Conservation (phyloP, 1,284 basidiomycete genomes). For the Cryptococcus jaspeensis region DNA sequence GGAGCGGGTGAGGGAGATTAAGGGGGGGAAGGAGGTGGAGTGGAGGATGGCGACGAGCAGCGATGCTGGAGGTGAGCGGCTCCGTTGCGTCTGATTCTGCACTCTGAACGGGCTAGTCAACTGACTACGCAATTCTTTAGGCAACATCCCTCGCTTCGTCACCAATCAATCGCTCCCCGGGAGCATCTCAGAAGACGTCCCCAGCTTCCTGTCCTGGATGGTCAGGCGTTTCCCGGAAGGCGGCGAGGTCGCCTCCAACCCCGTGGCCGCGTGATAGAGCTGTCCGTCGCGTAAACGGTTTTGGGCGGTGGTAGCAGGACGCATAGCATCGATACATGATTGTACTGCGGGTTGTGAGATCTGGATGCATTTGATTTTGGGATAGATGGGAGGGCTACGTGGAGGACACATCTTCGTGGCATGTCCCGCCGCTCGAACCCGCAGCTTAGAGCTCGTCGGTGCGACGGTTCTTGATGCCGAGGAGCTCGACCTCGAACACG, state of each 20-base stretch:
- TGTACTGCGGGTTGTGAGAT: neutral
- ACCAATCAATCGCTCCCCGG: conserved; percentile 44
- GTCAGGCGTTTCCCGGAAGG: conserved; percentile 29
- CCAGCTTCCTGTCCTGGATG: conserved; percentile 47
- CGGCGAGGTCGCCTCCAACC: conserved; percentile 15
- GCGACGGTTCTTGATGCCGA: conserved; percentile 56
- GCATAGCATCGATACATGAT: neutral
- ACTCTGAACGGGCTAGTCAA: too few species aligned
- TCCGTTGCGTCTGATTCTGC: neutral
- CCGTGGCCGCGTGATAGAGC: conserved; percentile 1
- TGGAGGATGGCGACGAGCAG: conserved; percentile 50
- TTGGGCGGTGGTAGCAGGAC: neutral
- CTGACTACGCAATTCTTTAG: conserved; percentile 8
- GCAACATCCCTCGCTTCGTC: conserved; percentile 47
- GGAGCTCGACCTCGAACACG: conserved; percentile 83
- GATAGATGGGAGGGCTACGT: too few species aligned
- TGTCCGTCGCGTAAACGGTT: neutral
- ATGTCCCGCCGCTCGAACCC: too few species aligned
- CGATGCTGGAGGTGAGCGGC: conserved; percentile 45
- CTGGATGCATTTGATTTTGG: neutral
- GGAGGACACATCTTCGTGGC: too few species aligned
- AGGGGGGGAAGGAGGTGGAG: conserved; percentile 34
- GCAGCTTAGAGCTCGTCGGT: conserved; percentile 37
- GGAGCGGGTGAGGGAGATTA: conserved; percentile 41
- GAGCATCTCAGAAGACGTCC: conserved; percentile 48